Evolutionary conservation across 2,329 filamentous ascomycete species (phyloP), one percentile per base, ranked within the genome.

Genomic region (Fusarium hostae): DNA sequence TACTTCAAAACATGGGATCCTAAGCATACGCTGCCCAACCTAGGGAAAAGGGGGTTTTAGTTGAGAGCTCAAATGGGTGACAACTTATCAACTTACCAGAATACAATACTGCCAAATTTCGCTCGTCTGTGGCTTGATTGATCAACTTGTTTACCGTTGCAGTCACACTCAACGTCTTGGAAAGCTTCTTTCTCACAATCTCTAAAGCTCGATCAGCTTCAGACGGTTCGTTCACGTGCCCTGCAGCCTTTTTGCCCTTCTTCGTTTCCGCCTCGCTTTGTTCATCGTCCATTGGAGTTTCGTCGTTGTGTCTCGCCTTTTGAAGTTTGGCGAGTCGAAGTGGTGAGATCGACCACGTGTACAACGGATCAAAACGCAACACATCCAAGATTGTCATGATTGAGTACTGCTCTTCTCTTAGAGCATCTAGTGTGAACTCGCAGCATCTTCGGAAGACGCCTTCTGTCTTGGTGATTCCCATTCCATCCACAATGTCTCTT

Each of bases 331-430:
- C 88, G 63, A 91, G 81, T 24, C 90, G 86, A 37, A 91, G 84
- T 0, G 90, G 90, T 15, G 93, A 96, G 61, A 98, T 91, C 39
- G 94, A 95, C 96, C 96, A 99, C 67, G 91, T 96, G 81, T 98
- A 97, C 68, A 99, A 84, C 2, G 96, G 97, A 85, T 99, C 96
- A 81, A 98, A 98, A n/a, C 97, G 92, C 65, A 99, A 85, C 26
- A 99, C 97, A 78, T 99, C 97, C 24, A 99, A 89, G 58, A 99
- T 94, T 1, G 96, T 98, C 95, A 98, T 98, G 83, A 99, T 99
- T 47, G 92, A 95, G 79, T 97, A 97, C 16, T 93, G 93, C 80
- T 99, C 96, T 76, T 97, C 93, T n/a, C 96, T 91, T 39, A 99
- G 85, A 3, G 97, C 95, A 69, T 98, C 94, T 35, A 99, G 89